Evolutionary conservation across 2,329 filamentous ascomycete species (phyloP), one percentile per base, ranked within the genome.

Genomic region (Penicillium sp.): DNA sequence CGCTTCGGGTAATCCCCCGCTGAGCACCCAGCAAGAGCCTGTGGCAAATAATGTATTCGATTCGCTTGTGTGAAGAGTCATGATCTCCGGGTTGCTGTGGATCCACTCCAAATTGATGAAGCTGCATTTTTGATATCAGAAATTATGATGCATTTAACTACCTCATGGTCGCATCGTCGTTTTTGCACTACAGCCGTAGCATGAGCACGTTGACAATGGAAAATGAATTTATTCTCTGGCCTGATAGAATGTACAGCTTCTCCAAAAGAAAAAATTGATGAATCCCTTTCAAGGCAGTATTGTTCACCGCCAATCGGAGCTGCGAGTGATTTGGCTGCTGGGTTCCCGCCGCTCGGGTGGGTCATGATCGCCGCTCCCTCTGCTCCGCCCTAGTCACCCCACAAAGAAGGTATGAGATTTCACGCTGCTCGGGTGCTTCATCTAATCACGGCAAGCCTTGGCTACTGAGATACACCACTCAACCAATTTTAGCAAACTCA

Each of bases 1-100:
- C 50, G 39, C 16, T 46, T 53, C 43, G 19, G 45, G 43, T 43
- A 53, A 53, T 31, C 49, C 49, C 25, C 21, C 35, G 23, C 49
- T 51, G 35, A 35, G 33, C 33, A 35, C 5, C 16, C 33, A 35
- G 16, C 33, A 35, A 35, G 16, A 35, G 16, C 33, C 13, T n/a
- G 14, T 14, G 33, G 33, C 33, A 35, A 35, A 16, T 14, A 35
- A 35, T 35, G 33, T n/a, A 35, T 35, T 35, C 10, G 33, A 35
- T 35, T 35, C 33, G 13, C 3, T 35, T 35, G 33, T 35, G 13
- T 35, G 33, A 35, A 35, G 33, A 5, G 33, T 35, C 14, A 35
- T 35, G 33, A 35, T 16, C 31, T 33, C 14, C 14, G 33, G 33
- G 33, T 35, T 35, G 14, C 3, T 35, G 33, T n/a, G 33, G 33